Conservation (phyloP, 2,329 filamentous ascomycete genomes). For the Clathrospora elynae region DNA sequence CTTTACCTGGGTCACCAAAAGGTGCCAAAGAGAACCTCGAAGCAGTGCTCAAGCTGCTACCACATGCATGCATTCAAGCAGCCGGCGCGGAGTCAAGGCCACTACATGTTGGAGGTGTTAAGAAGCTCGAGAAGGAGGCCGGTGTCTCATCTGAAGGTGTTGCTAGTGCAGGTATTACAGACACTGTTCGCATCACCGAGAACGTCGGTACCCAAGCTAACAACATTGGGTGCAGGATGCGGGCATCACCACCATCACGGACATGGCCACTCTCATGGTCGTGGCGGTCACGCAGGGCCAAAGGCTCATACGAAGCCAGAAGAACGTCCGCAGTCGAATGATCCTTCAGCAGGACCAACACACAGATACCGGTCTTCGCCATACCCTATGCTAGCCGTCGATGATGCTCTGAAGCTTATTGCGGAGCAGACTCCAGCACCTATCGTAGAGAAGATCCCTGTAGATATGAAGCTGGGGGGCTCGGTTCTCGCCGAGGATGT, state of each 20-base stretch:
- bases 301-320: conserved; percentile 73
- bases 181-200: neutral
- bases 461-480: conserved; percentile 71
- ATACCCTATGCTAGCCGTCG: conserved; percentile 87
- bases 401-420: conserved; percentile 77
- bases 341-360: conserved; percentile 64
- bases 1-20: conserved; percentile 91
- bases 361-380: conserved; percentile 82
- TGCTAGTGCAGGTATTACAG: conserved; percentile 21
- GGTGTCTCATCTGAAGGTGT: conserved; percentile 52
- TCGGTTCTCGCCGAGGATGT: conserved; percentile 84
- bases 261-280: conserved; percentile 64
- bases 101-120: conserved; percentile 79
- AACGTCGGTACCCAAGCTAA: too few species aligned
- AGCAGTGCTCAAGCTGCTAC: conserved; percentile 84
- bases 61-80: conserved; percentile 92
- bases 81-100: conserved; percentile 79
- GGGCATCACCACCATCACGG: conserved; percentile 45
- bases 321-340: conserved; percentile 63
- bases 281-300: conserved; percentile 48
- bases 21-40: conserved; percentile 93
- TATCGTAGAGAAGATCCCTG: conserved; percentile 60
- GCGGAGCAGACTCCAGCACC: conserved; percentile 72
- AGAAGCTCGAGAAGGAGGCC: conserved; percentile 83
- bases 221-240: conserved; percentile 27